These are phyloP conservation scores for Podochytrium sp. DNA, from an alignment of 192 early-diverging fungal species.

Conservation along the genomic window DNA sequence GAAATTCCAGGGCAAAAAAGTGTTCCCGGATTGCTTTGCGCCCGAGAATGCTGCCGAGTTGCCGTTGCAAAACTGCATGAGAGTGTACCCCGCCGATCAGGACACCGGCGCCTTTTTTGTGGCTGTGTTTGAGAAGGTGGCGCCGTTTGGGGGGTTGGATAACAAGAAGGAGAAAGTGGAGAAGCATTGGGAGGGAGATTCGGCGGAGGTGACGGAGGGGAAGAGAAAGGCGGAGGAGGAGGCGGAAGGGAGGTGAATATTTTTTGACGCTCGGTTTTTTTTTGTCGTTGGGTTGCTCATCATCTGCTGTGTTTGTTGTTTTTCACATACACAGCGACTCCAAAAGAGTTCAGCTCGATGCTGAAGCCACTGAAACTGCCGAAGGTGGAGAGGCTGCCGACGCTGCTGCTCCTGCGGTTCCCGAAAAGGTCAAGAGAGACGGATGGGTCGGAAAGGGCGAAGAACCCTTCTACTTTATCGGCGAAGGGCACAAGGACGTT, in stretches of 20 bases:
- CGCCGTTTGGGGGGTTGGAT: slow-evolving; percentile 65
- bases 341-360: slow-evolving; percentile 24
- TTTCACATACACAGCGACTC: not conserved
- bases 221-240: slow-evolving; percentile 24
- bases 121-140: slow-evolving; percentile 90
- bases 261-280: not conserved
- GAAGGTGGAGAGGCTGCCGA: too few species aligned
- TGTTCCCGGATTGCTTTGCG: slow-evolving; percentile 46
- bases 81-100: slow-evolving; percentile 92
- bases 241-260: slow-evolving; percentile 11
- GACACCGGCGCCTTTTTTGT: slow-evolving; percentile 99
- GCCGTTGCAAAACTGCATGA: slow-evolving; percentile 62
- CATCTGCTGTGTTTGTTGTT: not conserved
- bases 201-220: not conserved
- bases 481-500: slow-evolving; percentile 62
- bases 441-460: slow-evolving; percentile 57
- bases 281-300: slow-evolving; percentile 1
- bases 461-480: slow-evolving; percentile 87
- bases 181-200: not conserved
- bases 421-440: slow-evolving; percentile 29
- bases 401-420: too few species aligned
- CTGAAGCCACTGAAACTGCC: not conserved
- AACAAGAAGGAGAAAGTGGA: slow-evolving; percentile 24
- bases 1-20: slow-evolving; percentile 9
- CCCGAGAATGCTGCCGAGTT: slow-evolving; percentile 37